Conservation (phyloP, 2,329 filamentous ascomycete genomes). For the Botrytis medusae region DNA sequence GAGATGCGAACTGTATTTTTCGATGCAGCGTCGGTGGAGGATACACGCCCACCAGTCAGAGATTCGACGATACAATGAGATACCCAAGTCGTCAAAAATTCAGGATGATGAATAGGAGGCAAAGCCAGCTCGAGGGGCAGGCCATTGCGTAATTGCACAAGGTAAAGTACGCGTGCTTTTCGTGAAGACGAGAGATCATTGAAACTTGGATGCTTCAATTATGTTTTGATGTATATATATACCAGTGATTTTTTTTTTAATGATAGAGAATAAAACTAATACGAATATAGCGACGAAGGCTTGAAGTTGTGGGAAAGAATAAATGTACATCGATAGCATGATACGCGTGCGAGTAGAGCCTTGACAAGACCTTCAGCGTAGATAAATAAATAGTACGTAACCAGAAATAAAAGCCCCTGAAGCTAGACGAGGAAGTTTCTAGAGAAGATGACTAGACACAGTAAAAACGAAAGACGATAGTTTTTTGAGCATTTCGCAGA, state of each 20-base stretch:
- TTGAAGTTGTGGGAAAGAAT: not conserved
- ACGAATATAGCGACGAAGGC: not conserved
- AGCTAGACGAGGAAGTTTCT: not conserved
- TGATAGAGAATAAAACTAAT: not conserved
- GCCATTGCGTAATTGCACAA: not conserved
- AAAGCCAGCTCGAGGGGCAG: not conserved
- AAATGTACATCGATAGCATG: not conserved
- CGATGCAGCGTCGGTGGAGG: not conserved
- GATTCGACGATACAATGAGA: no score
- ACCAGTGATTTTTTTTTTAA: not conserved
- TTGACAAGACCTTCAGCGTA: not conserved
- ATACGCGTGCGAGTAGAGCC: not conserved
- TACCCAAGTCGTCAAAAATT: not conserved
- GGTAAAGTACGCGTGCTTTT: not conserved
- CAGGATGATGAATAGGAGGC: not conserved
- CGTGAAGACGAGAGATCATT: not conserved
- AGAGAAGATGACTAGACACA: not conserved
- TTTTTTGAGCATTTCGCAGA: not conserved
- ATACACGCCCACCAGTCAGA: not conserved
- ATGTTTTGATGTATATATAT: not conserved
- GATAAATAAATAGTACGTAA: not conserved
- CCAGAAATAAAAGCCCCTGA: not conserved
- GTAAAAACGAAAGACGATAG: not conserved
- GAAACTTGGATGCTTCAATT: not conserved
- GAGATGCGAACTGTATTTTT: not conserved